A percentile compares a stretch with the other conserved stretches of the same genome.
Conservation (phyloP, 345 rosid species). For the Limnanthes douglasii region DNA sequence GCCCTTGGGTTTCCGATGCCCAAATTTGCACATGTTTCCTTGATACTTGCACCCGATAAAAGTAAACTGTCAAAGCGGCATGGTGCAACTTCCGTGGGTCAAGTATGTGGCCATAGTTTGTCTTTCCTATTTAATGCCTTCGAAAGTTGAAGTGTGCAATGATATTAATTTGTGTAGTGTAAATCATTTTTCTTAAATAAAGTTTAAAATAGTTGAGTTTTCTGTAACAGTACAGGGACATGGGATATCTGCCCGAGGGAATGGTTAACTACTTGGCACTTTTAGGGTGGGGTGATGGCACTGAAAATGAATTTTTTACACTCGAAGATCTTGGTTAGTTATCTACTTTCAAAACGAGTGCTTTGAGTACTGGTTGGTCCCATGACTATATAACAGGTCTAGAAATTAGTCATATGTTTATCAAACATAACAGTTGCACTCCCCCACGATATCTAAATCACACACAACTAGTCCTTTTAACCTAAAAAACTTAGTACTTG, state of each 20-base stretch:
- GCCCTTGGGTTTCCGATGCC: slow-evolving; percentile 92
- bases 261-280: slow-evolving; percentile 94
- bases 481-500: too few relatives aligned
- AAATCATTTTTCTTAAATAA: too few relatives aligned
- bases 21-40: slow-evolving; percentile 76
- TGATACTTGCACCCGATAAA: slow-evolving; percentile 91
- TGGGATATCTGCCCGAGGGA: slow-evolving; percentile 89
- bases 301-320: slow-evolving; percentile 86
- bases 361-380: not conserved
- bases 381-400: not conserved
- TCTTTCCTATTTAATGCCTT: slow-evolving; percentile 1
- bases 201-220: slow-evolving; percentile 2
- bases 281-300: slow-evolving; percentile 99
- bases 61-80: slow-evolving; percentile 91
- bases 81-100: slow-evolving; percentile 96
- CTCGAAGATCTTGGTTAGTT: slow-evolving; percentile 68
- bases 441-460: too few relatives aligned
- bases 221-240: slow-evolving; percentile 57
- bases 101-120: slow-evolving; percentile 28
- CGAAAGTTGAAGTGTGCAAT: too few relatives aligned
- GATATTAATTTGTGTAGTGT: too few relatives aligned
- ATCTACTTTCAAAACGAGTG: slow-evolving; percentile 2
- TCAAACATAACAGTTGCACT: too few relatives aligned
- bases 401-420: too few relatives aligned
- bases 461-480: too few relatives aligned